phyloP scores from a whole-genome alignment of 495 filamentous ascomycete species.

The Neurospora tetraspora region DNA sequence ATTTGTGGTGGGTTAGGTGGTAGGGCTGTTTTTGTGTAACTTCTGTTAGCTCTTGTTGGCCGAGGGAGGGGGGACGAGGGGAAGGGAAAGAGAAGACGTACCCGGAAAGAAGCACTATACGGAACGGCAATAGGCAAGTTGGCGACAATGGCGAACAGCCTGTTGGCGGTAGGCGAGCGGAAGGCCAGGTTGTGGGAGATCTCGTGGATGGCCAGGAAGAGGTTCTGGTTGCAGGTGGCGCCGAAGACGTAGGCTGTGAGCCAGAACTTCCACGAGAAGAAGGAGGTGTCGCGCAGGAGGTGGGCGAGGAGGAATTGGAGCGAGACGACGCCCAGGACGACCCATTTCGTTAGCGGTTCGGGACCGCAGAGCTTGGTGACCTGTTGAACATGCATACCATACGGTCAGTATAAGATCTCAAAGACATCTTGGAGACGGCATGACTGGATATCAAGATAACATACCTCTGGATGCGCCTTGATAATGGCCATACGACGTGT shows the following conservation, averaged over 20 bases:
- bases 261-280: constrained; percentile 77
- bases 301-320: constrained; percentile 76
- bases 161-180: constrained; percentile 70
- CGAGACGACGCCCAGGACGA: constrained; percentile 74
- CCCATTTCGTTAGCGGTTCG: constrained; percentile 90
- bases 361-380: constrained; percentile 96
- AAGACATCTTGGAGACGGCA: neutral
- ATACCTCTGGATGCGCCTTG: constrained; percentile 94
- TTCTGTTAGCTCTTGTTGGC: neutral
- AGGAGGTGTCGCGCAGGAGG: constrained; percentile 63
- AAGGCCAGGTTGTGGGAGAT: constrained; percentile 98
- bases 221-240: constrained; percentile 95
- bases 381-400: constrained; percentile 30
- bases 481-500: constrained; percentile 88
- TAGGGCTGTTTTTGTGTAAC: constrained; percentile 53
- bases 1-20: constrained; percentile 98
- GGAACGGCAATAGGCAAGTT: constrained; percentile 94
- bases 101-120: constrained; percentile 92
- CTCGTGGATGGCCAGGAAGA: constrained; percentile 98
- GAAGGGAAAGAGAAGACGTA: constrained; percentile 24
- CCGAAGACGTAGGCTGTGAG: constrained; percentile 84
- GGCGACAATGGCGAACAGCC: constrained; percentile 80
- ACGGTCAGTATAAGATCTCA: neutral
- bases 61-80: too few species aligned
- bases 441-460: neutral